Evolutionary conservation across 768 basidiomycete genomes (phyloP), one percentile per base, ranked within the genome.

Genomic region (Tricholoma sp.): DNA sequence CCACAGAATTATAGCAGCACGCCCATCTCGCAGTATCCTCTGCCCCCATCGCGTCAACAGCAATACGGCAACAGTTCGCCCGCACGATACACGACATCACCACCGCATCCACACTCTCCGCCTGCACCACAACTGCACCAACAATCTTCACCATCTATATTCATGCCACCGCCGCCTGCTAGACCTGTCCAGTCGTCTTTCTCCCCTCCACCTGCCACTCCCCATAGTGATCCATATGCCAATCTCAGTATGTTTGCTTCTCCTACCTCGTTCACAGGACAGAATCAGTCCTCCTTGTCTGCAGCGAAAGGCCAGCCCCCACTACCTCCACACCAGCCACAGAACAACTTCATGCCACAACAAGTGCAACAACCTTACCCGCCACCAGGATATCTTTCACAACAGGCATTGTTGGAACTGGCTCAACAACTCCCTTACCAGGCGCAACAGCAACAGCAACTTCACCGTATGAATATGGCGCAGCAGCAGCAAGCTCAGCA

Each of bases 181-280:
- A 68, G 64, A 7, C 67, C 68, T 4, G 61, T 63, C 11, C 66
- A 66, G 37, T 59, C 63, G 8, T 58, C 61, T 1, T 61, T 57
- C 48, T 57, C 66, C 18, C 52, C 68, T 7, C 48, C 65, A 11
- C 60, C 67, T 2, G 66, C 66, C 9, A 56, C 66, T 8, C 50
- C 53, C 0, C 34, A 24, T 17, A 58, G 29, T 37, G 77, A 76
- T 60, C 76, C 75, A 1, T 77, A 76, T 37, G 72, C 74, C 4
- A 69, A 65, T 51, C 62, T 77, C 2, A 68, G 66, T 0, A 61
- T 75, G 60, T 74, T 78, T 39, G 68, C 63, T 18, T 52, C 65
- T 0, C 31, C 57, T 37, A 20, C 59, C 4, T 31, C 47, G 2
- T 49, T 17, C 8, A n/a, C 47, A n/a, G 47, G 47, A 11, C 29